These are phyloP conservation scores for Ceratocystis cubensis DNA, from an alignment of 2,329 filamentous ascomycete genomes.

Conservation along the genomic window DNA sequence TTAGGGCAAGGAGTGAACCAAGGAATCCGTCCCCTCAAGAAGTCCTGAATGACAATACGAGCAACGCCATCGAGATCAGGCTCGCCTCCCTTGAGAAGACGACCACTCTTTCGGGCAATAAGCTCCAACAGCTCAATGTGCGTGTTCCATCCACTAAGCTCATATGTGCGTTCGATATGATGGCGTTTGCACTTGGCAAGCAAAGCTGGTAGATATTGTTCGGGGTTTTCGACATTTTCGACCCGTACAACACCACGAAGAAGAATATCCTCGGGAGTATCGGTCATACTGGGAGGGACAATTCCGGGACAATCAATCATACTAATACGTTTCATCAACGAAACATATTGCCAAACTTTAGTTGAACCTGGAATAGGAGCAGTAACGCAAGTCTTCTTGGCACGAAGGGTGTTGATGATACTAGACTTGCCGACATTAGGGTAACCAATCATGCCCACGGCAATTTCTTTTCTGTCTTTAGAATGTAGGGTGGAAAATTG, in stretches of 20 bases:
- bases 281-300: conserved; percentile 74
- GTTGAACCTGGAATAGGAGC: conserved; percentile 77
- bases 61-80: conserved; percentile 89
- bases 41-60: conserved; percentile 95
- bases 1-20: conserved; percentile 80
- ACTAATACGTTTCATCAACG: conserved; percentile 78
- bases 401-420: conserved; percentile 90
- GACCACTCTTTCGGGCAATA: conserved; percentile 73
- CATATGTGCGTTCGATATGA: conserved; percentile 88
- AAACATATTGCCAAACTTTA: conserved; percentile 97
- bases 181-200: conserved; percentile 68
- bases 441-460: conserved; percentile 63
- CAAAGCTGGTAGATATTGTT: conserved; percentile 84
- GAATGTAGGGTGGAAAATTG: conserved; percentile 87
- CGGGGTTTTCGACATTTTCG: conserved; percentile 91
- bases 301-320: conserved; percentile 96
- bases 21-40: conserved; percentile 84
- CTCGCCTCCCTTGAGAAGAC: conserved; percentile 83
- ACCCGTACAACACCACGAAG: conserved; percentile 84
- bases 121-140: conserved; percentile 75
- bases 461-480: conserved; percentile 77
- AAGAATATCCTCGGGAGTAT: conserved; percentile 77
- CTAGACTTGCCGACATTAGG: conserved; percentile 94
- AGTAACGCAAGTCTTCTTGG: conserved; percentile 87
- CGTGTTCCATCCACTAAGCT: conserved; percentile 65